These are phyloP conservation scores for Metarhizium guizhouense DNA, from an alignment of 2,329 filamentous ascomycete genomes.

Conservation along the genomic window DNA sequence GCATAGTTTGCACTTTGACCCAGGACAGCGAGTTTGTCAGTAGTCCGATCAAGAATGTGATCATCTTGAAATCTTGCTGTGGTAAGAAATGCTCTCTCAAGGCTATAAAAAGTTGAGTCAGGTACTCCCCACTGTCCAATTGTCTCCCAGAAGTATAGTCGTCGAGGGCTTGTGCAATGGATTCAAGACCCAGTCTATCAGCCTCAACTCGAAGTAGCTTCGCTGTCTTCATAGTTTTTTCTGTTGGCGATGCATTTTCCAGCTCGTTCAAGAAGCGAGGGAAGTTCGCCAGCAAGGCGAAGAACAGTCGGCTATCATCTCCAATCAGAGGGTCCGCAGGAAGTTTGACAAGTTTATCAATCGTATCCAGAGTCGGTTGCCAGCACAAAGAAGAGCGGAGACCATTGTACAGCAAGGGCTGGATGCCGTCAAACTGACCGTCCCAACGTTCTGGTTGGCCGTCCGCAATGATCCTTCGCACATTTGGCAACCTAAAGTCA, in stretches of 20 bases:
- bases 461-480: conserved; percentile 64
- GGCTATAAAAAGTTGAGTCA: conserved; percentile 63
- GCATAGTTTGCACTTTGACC: conserved; percentile 91
- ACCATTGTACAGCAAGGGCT: conserved; percentile 83
- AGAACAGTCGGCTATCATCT: conserved; percentile 72
- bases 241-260: conserved; percentile 52
- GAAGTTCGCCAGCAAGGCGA: conserved; percentile 83
- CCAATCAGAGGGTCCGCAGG: conserved; percentile 77
- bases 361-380: conserved; percentile 63
- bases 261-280: conserved; percentile 76
- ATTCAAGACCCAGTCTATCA: conserved; percentile 58
- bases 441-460: conserved; percentile 84
- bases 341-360: conserved; percentile 70
- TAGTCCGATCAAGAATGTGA: conserved; percentile 85
- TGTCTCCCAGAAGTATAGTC: conserved; percentile 61
- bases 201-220: conserved; percentile 63
- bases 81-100: conserved; percentile 75
- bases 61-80: conserved; percentile 69
- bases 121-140: conserved; percentile 63
- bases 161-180: conserved; percentile 60
- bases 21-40: conserved; percentile 81
- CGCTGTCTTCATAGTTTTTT: conserved; percentile 52
- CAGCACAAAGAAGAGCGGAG: conserved; percentile 78
- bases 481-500: conserved; percentile 61
- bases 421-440: conserved; percentile 76